Evolutionary conservation across 768 basidiomycete genomes (phyloP).

Genomic region (Pilatotrama ljubarskyi): DNA sequence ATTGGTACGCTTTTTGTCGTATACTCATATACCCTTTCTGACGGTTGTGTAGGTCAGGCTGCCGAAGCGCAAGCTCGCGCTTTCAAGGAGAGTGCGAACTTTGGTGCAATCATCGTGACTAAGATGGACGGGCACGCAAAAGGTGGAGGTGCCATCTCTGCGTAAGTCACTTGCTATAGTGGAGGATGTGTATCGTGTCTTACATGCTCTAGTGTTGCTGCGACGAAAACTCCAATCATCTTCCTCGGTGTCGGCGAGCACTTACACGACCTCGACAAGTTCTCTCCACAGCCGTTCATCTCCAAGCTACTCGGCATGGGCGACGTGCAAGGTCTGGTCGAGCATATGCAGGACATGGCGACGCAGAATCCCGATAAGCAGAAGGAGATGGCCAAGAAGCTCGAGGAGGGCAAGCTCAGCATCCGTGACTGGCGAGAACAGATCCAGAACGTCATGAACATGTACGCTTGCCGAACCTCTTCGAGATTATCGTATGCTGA

Average conservation of each 20-base stretch:
- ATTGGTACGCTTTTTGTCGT: conserved; percentile 57
- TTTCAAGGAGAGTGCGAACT: conserved; percentile 97
- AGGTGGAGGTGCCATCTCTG: conserved; percentile 98
- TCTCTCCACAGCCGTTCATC: conserved; percentile 95
- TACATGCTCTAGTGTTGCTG: conserved; percentile 74
- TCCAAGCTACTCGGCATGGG: conserved; percentile 95
- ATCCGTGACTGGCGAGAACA: conserved; percentile 98
- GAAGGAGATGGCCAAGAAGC: conserved; percentile 97
- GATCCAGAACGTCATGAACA: conserved; percentile 96
- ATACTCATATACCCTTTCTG: background rate
- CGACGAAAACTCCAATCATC: conserved; percentile 96
- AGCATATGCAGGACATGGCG: conserved; percentile 97
- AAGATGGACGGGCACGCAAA: conserved; percentile 99
- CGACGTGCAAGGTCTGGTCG: conserved; percentile 95
- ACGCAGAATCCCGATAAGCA: conserved; percentile 94
- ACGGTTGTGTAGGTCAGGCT: conserved; percentile 68
- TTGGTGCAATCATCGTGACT: conserved; percentile 98
- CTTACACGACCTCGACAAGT: conserved; percentile 93
- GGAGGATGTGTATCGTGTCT: background rate
- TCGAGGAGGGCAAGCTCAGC: conserved; percentile 95
- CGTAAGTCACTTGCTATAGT: conserved; percentile 57
- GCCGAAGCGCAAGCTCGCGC: conserved; percentile 95
- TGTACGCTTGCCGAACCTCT: conserved; percentile 54
- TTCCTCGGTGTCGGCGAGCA: conserved; percentile 99
- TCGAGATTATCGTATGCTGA: conserved; percentile 7